Evolutionary conservation across 2,329 filamentous ascomycete genomes (phyloP), one percentile per base, ranked within the genome.

Genomic region (Ascochyta clinopodiicola): DNA sequence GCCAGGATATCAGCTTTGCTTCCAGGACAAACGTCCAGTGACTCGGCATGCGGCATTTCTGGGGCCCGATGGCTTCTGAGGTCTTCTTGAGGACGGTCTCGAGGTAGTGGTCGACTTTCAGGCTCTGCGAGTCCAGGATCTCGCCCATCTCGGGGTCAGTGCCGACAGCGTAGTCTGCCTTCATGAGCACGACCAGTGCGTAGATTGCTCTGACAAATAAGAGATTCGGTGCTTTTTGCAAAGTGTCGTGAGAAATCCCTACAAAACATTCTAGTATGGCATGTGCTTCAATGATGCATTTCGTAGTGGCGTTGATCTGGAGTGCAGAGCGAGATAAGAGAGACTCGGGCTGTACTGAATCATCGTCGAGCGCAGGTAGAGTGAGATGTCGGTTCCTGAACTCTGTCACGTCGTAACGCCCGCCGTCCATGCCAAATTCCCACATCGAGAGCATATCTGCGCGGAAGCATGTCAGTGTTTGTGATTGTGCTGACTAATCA

Each of bases 341-440:
- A 2, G 68, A 67, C 44, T 75, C 73, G 5, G 71, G 71, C 38
- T 75, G 71, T 8, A 73, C 56, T 25, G 62, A 63, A 45, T 69
- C 65, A 40, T 72, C 69, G 47, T 75, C 71, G 1, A 75, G 59
- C 2, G 70, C 69, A 4, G 73, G 73, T 2, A 75, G 62, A 0
- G 71, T 70, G 17, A 74, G 54, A 27, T 73, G 66, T 24, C 70
- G 66, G 45, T 75, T 75, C 8, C 66, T 51, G 42, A 72, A 75
- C 10, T 74, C 69, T 12, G 71, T 72, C 6, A 71, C 71, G 32
- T 74, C 69, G 48, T 74, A 73, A 24, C 65, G 66, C 17, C 73
- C 73, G 9, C 72, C 71, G 19, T 75, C 73, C 72, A 75, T 75
- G 1, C 66, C 72, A 35, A 75, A 75, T 37, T 75, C 73, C 67